Conservation (phyloP, 257 asterid genomes). For the Capsicum rhomboideum region DNA sequence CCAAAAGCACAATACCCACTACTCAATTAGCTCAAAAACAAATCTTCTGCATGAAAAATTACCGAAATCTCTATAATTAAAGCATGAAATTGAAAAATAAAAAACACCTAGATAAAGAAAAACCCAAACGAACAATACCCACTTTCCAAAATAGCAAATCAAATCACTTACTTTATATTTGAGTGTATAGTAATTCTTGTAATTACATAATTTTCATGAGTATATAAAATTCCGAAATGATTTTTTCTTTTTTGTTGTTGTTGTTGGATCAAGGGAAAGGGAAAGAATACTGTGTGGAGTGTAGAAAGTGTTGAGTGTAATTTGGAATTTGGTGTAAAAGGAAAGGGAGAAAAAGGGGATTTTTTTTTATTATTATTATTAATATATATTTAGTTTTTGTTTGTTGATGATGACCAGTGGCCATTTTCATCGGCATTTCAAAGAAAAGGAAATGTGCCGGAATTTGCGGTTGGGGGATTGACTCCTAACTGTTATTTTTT, state of each 20-base stretch:
- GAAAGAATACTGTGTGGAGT: not conserved
- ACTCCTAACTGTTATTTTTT: too few relatives aligned
- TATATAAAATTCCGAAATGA: not conserved
- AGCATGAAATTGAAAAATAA: not conserved
- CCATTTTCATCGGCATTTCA: not conserved
- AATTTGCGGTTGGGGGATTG: not conserved
- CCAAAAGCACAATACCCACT: not conserved
- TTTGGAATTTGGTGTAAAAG: not conserved
- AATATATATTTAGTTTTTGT: not conserved
- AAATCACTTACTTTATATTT: not conserved
- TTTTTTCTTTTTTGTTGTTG: too few relatives aligned
- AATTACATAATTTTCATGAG: not conserved
- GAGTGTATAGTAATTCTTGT: not conserved
- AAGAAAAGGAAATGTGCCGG: not conserved
- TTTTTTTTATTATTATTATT: not conserved
- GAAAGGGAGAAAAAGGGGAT: not conserved
- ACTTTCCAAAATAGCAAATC: not conserved
- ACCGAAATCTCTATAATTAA: not conserved
- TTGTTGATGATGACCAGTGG: not conserved
- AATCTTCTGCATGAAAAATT: not conserved
- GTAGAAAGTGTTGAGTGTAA: not conserved
- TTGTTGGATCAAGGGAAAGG: slow-evolving; percentile 18
- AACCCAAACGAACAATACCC: not conserved
- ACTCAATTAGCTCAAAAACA: not conserved
- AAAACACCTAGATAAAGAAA: not conserved